Percentiles rank a stretch among this genome's conserved stretches.
Conservation (phyloP, 2,329 filamentous ascomycete species). For the Diaporthe citri region DNA sequence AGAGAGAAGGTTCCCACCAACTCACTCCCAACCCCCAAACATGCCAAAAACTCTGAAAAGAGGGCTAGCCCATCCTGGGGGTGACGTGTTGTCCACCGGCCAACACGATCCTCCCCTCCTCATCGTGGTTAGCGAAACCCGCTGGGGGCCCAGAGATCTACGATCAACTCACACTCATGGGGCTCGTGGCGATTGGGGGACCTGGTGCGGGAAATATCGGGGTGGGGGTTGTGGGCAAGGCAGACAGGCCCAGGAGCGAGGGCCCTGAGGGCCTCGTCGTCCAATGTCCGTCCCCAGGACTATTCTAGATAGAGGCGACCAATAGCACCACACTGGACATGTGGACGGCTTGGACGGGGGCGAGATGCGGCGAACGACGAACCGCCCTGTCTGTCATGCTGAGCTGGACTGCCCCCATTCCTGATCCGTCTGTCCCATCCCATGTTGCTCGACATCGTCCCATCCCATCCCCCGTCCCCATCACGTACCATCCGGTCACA, state of each 20-base stretch:
- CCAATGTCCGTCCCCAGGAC: not conserved
- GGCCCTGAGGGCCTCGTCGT: slow-evolving; percentile 3
- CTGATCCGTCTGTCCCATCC: not conserved
- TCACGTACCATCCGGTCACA: not conserved
- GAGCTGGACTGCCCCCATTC: not conserved
- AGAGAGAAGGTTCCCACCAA: not conserved
- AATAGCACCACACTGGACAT: not conserved
- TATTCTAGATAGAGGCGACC: not conserved
- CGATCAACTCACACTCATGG: slow-evolving; percentile 21
- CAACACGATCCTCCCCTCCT: slow-evolving; percentile 1
- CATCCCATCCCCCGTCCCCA: not conserved
- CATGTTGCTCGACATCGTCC: slow-evolving; percentile 10
- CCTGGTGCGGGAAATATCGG: slow-evolving; percentile 9
- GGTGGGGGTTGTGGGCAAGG: not conserved
- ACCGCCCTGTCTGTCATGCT: slow-evolving; percentile 3
- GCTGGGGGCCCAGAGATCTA: slow-evolving; percentile 15
- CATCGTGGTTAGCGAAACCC: slow-evolving; percentile 8
- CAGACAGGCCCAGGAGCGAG: not conserved
- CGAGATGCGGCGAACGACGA: not conserved
- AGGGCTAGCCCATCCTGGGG: not conserved
- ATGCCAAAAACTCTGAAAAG: slow-evolving; percentile 1
- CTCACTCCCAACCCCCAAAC: not conserved
- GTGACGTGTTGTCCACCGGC: slow-evolving; percentile 10
- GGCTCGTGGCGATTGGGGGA: not conserved
- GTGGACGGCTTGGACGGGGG: not conserved